These are phyloP conservation scores for Phanerochaete sordida DNA, from an alignment of 768 basidiomycete species.

Conservation along the genomic window DNA sequence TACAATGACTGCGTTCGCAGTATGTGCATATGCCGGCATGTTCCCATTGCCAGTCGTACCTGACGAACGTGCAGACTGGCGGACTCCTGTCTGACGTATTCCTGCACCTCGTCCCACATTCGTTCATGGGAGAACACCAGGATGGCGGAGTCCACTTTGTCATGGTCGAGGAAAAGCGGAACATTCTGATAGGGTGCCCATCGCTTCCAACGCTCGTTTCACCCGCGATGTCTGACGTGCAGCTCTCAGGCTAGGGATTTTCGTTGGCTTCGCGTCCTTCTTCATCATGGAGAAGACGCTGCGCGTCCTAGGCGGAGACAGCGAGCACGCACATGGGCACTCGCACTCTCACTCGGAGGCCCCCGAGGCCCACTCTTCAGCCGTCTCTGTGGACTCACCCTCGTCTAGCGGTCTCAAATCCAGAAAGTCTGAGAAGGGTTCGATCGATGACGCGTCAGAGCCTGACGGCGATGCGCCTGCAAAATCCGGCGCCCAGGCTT, in stretches of 20 bases:
- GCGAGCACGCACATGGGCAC: constrained; percentile 44
- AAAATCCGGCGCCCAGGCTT: constrained; percentile 45
- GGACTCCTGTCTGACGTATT: constrained; percentile 92
- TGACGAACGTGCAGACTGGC: constrained; percentile 54
- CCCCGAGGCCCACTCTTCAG: constrained; percentile 45
- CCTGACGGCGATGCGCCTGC: constrained; percentile 22
- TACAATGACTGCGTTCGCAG: constrained; percentile 93
- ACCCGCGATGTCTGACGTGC: background rate
- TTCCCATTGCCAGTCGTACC: background rate
- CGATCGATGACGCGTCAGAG: constrained; percentile 20
- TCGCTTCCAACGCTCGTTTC: constrained; percentile 18
- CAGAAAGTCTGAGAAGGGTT: constrained; percentile 33
- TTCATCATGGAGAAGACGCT: constrained; percentile 93
- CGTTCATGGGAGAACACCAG: constrained; percentile 87
- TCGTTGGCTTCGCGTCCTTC: constrained; percentile 84
- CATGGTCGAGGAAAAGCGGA: constrained; percentile 87
- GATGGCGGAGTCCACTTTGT: constrained; percentile 70
- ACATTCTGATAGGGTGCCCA: constrained; percentile 79
- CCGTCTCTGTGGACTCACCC: constrained; percentile 33
- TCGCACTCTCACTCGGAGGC: constrained; percentile 61
- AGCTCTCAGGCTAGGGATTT: constrained; percentile 64
- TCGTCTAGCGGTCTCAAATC: constrained; percentile 47
- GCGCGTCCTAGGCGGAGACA: constrained; percentile 68
- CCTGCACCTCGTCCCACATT: constrained; percentile 86
- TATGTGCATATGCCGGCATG: constrained; percentile 34